Conservation (phyloP, 352 stramenopile genomes). For the Pythium oligandrum region DNA sequence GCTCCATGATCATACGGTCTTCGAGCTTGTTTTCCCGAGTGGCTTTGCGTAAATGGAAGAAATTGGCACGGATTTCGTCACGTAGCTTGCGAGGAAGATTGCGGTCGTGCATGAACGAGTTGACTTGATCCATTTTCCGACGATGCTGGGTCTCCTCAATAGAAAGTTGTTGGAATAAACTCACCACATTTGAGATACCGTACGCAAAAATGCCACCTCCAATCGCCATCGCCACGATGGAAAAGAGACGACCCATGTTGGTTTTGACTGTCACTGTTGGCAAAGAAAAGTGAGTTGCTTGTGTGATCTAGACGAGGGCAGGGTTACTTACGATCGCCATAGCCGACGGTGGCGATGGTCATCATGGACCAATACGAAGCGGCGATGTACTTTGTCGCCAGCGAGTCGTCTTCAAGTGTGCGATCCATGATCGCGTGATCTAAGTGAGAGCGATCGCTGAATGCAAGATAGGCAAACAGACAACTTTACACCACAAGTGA, state of each 20-base stretch:
- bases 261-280: conserved; percentile 60
- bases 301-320: neutral
- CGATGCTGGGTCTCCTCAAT: conserved; percentile 57
- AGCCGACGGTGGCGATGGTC: conserved; percentile 80
- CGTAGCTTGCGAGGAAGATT: conserved; percentile 54
- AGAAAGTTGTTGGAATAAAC: conserved; percentile 74
- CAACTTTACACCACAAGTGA: conserved; percentile 25
- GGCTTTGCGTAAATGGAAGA: conserved; percentile 74
- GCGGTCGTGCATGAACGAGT: conserved; percentile 68
- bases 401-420: conserved; percentile 39
- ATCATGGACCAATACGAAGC: conserved; percentile 87
- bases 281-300: conserved; percentile 3
- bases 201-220: conserved; percentile 82
- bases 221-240: conserved; percentile 66
- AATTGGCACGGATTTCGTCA: conserved; percentile 75
- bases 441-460: conserved; percentile 47
- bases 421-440: conserved; percentile 32
- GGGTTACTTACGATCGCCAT: conserved; percentile 57
- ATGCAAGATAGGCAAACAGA: conserved; percentile 67
- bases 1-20: conserved; percentile 55
- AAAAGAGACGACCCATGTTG: conserved; percentile 60
- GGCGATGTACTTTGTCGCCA: conserved; percentile 67
- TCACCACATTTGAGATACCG: conserved; percentile 79
- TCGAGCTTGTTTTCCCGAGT: conserved; percentile 64
- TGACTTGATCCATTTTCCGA: conserved; percentile 75